phyloP scores from a whole-genome alignment of 345 rosid genomes.

The Salix dunnii region DNA sequence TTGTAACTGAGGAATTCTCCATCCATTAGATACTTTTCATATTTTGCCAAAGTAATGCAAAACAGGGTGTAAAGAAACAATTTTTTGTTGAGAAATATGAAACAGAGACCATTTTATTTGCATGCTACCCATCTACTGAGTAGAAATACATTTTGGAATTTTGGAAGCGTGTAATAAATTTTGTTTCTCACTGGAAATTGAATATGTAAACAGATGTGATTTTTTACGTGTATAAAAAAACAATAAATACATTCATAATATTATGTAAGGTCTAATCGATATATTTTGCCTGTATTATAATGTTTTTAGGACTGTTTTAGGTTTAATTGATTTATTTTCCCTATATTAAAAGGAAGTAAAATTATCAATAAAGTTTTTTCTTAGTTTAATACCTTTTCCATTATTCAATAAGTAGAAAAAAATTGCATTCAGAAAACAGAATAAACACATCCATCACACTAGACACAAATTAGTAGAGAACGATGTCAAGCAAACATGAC shows the following conservation, averaged over 20 bases:
- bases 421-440: background rate
- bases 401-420: background rate
- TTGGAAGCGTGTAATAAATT: background rate
- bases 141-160: background rate
- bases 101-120: background rate
- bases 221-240: background rate
- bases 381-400: too few species aligned
- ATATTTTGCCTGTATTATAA: background rate
- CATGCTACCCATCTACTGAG: background rate
- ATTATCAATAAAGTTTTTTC: too few species aligned
- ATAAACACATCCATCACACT: background rate
- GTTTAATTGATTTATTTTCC: background rate
- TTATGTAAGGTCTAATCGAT: background rate
- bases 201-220: background rate
- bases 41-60: background rate
- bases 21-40: background rate
- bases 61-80: background rate
- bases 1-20: background rate
- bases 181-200: background rate
- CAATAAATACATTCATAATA: too few species aligned
- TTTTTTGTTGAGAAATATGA: background rate
- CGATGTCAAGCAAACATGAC: background rate
- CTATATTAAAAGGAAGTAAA: background rate
- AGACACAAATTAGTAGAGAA: background rate
- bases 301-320: too few species aligned